These are phyloP conservation scores for Wickerhamiella azyma DNA, from an alignment of 805 yeast species.

Conservation along the genomic window DNA sequence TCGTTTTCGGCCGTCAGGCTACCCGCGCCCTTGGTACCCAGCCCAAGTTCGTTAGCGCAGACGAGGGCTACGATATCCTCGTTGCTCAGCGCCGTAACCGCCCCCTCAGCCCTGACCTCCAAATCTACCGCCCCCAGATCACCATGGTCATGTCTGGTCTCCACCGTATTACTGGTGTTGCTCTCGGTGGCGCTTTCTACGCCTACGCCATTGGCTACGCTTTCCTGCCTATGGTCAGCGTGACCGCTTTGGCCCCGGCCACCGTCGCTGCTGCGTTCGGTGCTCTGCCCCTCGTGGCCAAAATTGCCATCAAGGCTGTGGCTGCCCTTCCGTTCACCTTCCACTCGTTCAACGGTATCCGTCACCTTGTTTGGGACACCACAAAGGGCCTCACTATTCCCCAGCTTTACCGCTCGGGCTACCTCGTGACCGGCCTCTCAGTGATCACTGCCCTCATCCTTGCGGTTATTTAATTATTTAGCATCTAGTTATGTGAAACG, in stretches of 20 bases:
- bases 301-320: slow-evolving; percentile 50
- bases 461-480: slow-evolving; percentile 23
- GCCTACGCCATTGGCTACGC: slow-evolving; percentile 66
- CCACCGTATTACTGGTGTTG: slow-evolving; percentile 83
- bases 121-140: slow-evolving; percentile 82
- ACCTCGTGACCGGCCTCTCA: slow-evolving; percentile 57
- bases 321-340: slow-evolving; percentile 74
- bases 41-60: slow-evolving; percentile 41
- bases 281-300: slow-evolving; percentile 48
- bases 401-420: slow-evolving; percentile 90
- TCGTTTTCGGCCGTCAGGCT: slow-evolving; percentile 5
- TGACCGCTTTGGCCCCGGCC: slow-evolving; percentile 35
- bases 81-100: slow-evolving; percentile 73
- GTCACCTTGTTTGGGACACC: slow-evolving; percentile 90
- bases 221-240: slow-evolving; percentile 49
- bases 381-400: slow-evolving; percentile 62
- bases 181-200: slow-evolving; percentile 66
- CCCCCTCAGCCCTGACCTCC: slow-evolving; percentile 82
- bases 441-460: slow-evolving; percentile 39
- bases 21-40: background rate
- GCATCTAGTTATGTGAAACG: background rate
- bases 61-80: slow-evolving; percentile 54
- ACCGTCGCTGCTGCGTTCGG: slow-evolving; percentile 42
- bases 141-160: slow-evolving; percentile 68
- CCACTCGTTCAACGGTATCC: slow-evolving; percentile 76